phyloP scores from a whole-genome alignment of 257 asterid genomes.

The Petunia secreta region DNA sequence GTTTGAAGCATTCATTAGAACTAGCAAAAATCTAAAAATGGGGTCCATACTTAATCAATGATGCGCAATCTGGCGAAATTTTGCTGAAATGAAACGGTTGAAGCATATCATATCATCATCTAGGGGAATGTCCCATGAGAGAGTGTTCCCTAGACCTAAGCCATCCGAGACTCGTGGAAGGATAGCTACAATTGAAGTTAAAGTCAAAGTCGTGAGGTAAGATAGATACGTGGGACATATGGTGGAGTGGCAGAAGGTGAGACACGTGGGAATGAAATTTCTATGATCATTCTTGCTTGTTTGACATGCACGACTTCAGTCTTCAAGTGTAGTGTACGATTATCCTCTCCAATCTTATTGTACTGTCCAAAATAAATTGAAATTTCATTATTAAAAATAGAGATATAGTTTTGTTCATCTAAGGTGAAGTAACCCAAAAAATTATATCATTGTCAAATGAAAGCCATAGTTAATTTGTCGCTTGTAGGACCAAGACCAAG shows the following conservation, averaged over 20 bases:
- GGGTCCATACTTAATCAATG: too few relatives aligned
- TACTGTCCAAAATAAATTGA: too few relatives aligned
- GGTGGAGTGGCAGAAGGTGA: not conserved
- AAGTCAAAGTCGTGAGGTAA: not conserved
- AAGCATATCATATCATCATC: too few relatives aligned
- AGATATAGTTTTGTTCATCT: too few relatives aligned
- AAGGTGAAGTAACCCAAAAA: too few relatives aligned
- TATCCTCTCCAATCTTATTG: not conserved
- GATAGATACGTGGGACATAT: not conserved
- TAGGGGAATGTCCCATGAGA: not conserved
- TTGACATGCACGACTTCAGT: not conserved
- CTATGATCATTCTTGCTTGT: not conserved
- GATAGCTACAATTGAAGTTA: not conserved
- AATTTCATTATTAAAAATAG: too few relatives aligned
- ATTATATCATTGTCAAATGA: too few relatives aligned
- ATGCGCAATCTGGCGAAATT: too few relatives aligned
- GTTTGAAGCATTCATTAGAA: too few relatives aligned
- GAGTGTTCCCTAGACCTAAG: not conserved
- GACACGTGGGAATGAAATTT: not conserved
- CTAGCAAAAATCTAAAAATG: too few relatives aligned
- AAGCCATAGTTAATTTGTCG: constrained; percentile 42
- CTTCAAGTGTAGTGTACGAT: not conserved
- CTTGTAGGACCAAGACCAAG: constrained; percentile 28
- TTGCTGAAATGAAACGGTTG: too few relatives aligned
- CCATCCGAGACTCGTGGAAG: not conserved